A percentile compares a stretch with the other conserved stretches of the same genome.
These are phyloP conservation scores for Penicillium mononematosum DNA, from an alignment of 495 filamentous ascomycete genomes.

Conservation along the genomic window DNA sequence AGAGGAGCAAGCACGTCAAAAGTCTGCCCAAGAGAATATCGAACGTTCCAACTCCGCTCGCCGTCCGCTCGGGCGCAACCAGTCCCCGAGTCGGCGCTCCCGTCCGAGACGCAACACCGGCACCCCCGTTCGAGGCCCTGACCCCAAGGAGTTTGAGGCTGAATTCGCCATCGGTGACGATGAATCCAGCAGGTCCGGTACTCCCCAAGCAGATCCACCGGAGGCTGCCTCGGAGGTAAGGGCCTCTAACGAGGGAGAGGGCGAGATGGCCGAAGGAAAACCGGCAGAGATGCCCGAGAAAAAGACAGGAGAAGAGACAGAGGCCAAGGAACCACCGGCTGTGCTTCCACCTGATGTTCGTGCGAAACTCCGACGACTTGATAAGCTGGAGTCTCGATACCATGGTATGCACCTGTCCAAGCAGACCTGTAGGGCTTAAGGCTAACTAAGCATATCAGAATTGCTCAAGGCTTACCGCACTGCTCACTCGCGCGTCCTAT, in stretches of 20 bases:
- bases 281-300: slow-evolving; percentile 30
- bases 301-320: slow-evolving; percentile 21
- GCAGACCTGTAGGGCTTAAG: not conserved
- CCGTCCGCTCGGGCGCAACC: slow-evolving; percentile 48
- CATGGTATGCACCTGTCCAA: slow-evolving; percentile 55
- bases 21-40: slow-evolving; percentile 50
- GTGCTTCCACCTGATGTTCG: slow-evolving; percentile 75
- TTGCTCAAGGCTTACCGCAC: slow-evolving; percentile 86
- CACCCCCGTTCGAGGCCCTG: slow-evolving; percentile 58
- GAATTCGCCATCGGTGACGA: slow-evolving; percentile 80
- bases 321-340: slow-evolving; percentile 27
- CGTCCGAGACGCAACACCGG: slow-evolving; percentile 52
- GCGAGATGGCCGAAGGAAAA: slow-evolving; percentile 31
- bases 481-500: slow-evolving; percentile 77
- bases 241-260: slow-evolving; percentile 24
- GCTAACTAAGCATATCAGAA: slow-evolving; percentile 52
- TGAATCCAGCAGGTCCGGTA: slow-evolving; percentile 53
- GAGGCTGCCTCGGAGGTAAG: slow-evolving; percentile 25
- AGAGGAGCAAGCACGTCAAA: slow-evolving; percentile 82
- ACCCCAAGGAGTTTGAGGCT: slow-evolving; percentile 80
- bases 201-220: slow-evolving; percentile 46
- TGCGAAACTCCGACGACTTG: slow-evolving; percentile 66
- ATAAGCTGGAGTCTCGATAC: slow-evolving; percentile 84
- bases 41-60: slow-evolving; percentile 51
- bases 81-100: slow-evolving; percentile 54